Conservation (phyloP, 306 rosid genomes). For the Macrotyloma uniflorum region DNA sequence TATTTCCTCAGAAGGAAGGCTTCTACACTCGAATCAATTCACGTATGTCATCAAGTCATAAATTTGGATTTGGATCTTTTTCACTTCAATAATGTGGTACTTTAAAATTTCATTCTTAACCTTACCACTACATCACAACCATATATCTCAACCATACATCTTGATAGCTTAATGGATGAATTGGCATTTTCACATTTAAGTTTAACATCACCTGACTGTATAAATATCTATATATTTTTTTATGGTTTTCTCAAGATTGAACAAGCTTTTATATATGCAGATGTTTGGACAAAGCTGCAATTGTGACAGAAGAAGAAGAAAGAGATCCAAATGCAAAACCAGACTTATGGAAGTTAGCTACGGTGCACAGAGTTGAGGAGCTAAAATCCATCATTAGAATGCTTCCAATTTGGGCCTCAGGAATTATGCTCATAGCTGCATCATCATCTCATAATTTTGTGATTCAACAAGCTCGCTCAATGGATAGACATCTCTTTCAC, state of each 20-base stretch:
- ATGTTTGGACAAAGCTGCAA: constrained; percentile 77
- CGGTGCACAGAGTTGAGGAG: constrained; percentile 81
- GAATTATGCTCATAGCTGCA: constrained; percentile 56
- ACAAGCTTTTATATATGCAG: constrained; percentile 29
- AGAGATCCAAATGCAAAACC: constrained; percentile 42
- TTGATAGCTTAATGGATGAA: background rate
- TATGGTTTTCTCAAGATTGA: no score
- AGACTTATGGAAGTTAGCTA: constrained; percentile 65
- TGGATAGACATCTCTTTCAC: constrained; percentile 60
- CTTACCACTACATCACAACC: no score
- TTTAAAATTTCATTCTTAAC: no score
- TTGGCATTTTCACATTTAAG: background rate
- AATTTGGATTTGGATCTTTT: background rate
- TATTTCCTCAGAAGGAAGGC: constrained; percentile 62
- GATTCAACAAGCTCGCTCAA: constrained; percentile 70
- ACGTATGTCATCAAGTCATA: constrained; percentile 43
- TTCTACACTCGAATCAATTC: constrained; percentile 59
- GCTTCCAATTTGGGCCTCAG: constrained; percentile 80
- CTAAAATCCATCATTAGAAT: constrained; percentile 69
- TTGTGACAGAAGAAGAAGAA: constrained; percentile 40
- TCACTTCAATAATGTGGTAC: background rate
- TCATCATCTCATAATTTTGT: constrained; percentile 62
- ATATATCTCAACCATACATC: background rate
- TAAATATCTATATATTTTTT: background rate
- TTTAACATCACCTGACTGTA: background rate